Conservation (phyloP, 2,329 filamentous ascomycete species). For the Fusarium udum region DNA sequence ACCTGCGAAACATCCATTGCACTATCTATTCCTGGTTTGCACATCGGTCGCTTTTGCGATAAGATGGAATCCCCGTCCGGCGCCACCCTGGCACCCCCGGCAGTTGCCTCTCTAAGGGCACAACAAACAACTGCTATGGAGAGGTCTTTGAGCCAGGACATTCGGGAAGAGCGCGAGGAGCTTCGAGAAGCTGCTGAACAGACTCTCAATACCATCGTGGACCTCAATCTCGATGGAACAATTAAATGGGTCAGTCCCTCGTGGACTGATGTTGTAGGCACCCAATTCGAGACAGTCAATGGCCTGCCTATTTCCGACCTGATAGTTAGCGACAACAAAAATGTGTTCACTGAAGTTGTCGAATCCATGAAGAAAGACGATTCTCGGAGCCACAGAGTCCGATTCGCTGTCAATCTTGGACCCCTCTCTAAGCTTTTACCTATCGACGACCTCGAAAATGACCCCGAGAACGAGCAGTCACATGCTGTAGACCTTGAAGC, state of each 20-base stretch:
- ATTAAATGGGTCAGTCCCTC: constrained; percentile 97
- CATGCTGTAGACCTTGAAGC: constrained; percentile 83
- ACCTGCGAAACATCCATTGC: constrained; percentile 30
- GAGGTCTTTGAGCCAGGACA: constrained; percentile 82
- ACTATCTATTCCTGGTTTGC: constrained; percentile 4
- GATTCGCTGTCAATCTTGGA: constrained; percentile 78
- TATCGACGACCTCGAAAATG: constrained; percentile 52
- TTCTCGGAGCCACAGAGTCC: constrained; percentile 88
- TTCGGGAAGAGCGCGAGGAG: constrained; percentile 91
- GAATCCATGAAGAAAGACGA: constrained; percentile 93
- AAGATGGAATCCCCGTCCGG: constrained; percentile 53
- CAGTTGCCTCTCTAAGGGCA: constrained; percentile 61
- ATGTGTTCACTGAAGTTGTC: constrained; percentile 82
- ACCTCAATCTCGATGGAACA: constrained; percentile 87
- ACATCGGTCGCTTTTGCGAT: constrained; percentile 13
- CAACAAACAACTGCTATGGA: constrained; percentile 64
- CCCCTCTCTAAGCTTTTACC: constrained; percentile 72
- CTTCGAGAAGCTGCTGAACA: constrained; percentile 95
- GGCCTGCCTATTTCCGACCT: constrained; percentile 83
- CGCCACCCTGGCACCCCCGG: constrained; percentile 60
- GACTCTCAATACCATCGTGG: constrained; percentile 94
- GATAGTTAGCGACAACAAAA: constrained; percentile 79
- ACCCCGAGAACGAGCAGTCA: constrained; percentile 49
- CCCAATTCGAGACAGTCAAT: constrained; percentile 74
- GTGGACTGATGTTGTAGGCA: constrained; percentile 93